phyloP scores from a whole-genome alignment of 768 basidiomycete genomes.

The Clitopilus passeckerianus region DNA sequence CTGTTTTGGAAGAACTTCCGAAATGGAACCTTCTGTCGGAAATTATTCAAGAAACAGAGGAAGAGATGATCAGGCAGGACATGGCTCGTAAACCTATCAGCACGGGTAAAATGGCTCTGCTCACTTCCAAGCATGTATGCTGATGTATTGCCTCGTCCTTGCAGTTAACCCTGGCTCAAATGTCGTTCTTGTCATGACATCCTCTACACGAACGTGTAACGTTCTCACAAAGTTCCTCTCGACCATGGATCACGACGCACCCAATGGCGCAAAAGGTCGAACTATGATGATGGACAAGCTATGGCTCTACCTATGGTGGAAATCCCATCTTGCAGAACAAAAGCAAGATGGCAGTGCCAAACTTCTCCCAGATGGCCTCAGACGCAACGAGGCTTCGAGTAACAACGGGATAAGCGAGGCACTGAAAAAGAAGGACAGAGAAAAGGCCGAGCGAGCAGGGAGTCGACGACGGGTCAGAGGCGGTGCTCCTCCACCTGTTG shows the following conservation, averaged over 20 bases:
- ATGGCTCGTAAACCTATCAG: conserved; percentile 23
- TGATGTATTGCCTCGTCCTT: too few species aligned
- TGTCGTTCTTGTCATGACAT: conserved; percentile 83
- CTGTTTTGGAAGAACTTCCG: conserved; percentile 88
- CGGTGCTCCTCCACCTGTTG: conserved; percentile 43
- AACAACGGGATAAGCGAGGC: conserved; percentile 58
- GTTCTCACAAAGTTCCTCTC: conserved; percentile 80
- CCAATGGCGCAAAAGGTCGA: conserved; percentile 59
- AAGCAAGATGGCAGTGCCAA: conserved; percentile 27
- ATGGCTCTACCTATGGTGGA: conserved; percentile 77
- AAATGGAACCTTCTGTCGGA: conserved; percentile 89
- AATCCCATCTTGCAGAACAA: conserved; percentile 42
- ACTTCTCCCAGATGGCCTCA: conserved; percentile 15
- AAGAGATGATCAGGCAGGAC: conserved; percentile 68
- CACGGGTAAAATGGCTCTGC: conserved; percentile 11
- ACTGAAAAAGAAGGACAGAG: conserved; percentile 70
- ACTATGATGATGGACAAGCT: conserved; percentile 79
- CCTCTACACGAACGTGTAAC: conserved; percentile 68
- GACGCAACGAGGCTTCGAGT: conserved; percentile 1
- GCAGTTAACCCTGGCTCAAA: conserved; percentile 54
- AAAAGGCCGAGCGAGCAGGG: conserved; percentile 50
- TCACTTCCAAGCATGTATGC: background rate
- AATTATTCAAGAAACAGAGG: conserved; percentile 88
- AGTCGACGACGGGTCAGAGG: conserved; percentile 76
- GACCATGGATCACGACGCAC: conserved; percentile 50